Conservation (phyloP, 176 grass and related monocot species). For the Musa itinerans region DNA sequence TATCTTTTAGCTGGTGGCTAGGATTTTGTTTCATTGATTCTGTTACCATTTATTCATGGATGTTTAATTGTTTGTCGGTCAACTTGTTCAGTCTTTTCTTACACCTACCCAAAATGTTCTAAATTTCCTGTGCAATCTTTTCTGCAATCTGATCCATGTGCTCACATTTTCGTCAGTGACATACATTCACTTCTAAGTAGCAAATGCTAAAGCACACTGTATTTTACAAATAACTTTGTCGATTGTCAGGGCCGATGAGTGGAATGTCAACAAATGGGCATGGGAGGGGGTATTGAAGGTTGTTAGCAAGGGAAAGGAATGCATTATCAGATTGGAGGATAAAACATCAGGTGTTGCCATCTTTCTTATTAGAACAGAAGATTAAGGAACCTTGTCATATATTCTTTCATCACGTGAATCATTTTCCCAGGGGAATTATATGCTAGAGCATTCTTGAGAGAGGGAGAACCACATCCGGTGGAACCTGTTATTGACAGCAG, state of each 20-base stretch:
- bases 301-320: conserved; percentile 90
- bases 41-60: background rate
- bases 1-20: too few relatives aligned
- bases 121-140: background rate
- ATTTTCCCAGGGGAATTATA: conserved; percentile 72
- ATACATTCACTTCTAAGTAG: background rate
- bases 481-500: conserved; percentile 93
- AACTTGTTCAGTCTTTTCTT: background rate
- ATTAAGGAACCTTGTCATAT: background rate
- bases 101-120: background rate
- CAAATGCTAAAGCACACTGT: background rate
- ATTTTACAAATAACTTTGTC: background rate
- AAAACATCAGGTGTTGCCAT: conserved; percentile 49
- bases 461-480: conserved; percentile 81
- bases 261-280: conserved; percentile 96
- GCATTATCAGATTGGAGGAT: conserved; percentile 90
- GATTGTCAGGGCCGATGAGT: conserved; percentile 75
- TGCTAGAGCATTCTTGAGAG: conserved; percentile 81
- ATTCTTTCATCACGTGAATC: background rate
- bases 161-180: background rate
- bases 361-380: background rate
- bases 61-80: background rate
- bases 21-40: too few relatives aligned
- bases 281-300: conserved; percentile 95
- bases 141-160: background rate